Conservation (phyloP, 768 basidiomycete species). For the Russula sp. region DNA sequence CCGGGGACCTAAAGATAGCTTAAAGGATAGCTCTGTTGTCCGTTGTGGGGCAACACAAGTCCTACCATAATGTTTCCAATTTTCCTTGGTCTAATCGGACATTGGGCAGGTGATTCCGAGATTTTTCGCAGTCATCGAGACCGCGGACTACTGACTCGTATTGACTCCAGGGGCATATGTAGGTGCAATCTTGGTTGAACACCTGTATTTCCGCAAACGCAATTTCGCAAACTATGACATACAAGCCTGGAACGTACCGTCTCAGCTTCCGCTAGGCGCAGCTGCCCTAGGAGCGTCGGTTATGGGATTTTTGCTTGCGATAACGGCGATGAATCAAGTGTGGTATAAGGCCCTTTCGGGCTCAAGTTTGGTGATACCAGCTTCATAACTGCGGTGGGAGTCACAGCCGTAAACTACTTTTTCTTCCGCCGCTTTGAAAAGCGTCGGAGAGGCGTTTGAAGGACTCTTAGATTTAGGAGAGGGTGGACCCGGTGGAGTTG, state of each 20-base stretch:
- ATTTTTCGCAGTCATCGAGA: neutral
- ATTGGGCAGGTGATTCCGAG: slow-evolving; percentile 37
- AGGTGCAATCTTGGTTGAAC: slow-evolving; percentile 61
- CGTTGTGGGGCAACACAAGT: slow-evolving; percentile 64
- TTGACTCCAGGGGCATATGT: slow-evolving; percentile 43
- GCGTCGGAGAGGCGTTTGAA: slow-evolving; percentile 15
- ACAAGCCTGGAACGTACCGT: slow-evolving; percentile 52
- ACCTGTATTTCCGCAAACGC: slow-evolving; percentile 58
- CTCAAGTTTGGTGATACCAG: slow-evolving; percentile 65
- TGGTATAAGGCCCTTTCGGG: slow-evolving; percentile 74
- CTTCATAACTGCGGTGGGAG: slow-evolving; percentile 47
- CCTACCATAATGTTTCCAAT: slow-evolving; percentile 61
- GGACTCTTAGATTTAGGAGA: neutral
- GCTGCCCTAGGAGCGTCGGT: slow-evolving; percentile 55
- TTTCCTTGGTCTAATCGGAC: slow-evolving; percentile 62
- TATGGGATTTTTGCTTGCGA: slow-evolving; percentile 52
- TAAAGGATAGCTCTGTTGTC: slow-evolving; percentile 61
- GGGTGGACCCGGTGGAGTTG: no score
- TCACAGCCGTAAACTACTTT: slow-evolving; percentile 50
- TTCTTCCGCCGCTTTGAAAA: slow-evolving; percentile 43
- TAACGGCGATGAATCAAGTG: slow-evolving; percentile 67
- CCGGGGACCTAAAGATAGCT: neutral
- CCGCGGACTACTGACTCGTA: slow-evolving; percentile 34
- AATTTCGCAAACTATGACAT: slow-evolving; percentile 50
- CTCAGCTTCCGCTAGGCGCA: slow-evolving; percentile 55